Percentiles rank a stretch among this genome's conserved stretches.
Evolutionary conservation across 148 eudicot species (phyloP).

Genomic region (Selenicereus undatus): DNA sequence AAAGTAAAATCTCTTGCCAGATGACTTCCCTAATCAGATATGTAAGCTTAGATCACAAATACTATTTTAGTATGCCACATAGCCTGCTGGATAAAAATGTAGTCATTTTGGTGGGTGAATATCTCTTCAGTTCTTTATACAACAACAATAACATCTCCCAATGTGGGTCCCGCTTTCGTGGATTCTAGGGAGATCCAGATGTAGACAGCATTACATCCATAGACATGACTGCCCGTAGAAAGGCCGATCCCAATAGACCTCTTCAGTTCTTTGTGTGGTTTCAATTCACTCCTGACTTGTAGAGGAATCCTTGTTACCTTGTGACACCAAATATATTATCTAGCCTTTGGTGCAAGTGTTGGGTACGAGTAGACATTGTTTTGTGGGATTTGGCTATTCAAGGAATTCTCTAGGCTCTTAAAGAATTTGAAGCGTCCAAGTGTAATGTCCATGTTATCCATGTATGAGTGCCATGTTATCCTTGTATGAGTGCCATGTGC

Average conservation of each 20-base stretch:
- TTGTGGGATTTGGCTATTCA: not conserved
- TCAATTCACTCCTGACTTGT: not conserved
- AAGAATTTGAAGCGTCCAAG: not conserved
- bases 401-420: not conserved
- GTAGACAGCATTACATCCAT: too few species aligned
- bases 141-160: too few species aligned
- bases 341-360: not conserved
- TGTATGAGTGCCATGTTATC: not conserved
- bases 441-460: not conserved
- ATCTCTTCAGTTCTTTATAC: too few species aligned
- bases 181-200: too few species aligned
- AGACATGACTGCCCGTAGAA: too few species aligned
- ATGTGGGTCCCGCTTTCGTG: too few species aligned
- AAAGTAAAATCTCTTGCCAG: constrained; percentile 4
- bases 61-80: not conserved
- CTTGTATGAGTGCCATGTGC: not conserved
- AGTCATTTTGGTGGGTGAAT: not conserved
- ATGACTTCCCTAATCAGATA: not conserved
- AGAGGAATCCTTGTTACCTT: not conserved
- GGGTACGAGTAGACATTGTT: too few species aligned
- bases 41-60: not conserved
- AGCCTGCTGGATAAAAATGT: not conserved
- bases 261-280: not conserved
- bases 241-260: too few species aligned
- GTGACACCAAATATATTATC: not conserved